Evolutionary conservation across 768 basidiomycete genomes (phyloP), one percentile per base, ranked within the genome.

Genomic region (Cyclocybe aegerita): DNA sequence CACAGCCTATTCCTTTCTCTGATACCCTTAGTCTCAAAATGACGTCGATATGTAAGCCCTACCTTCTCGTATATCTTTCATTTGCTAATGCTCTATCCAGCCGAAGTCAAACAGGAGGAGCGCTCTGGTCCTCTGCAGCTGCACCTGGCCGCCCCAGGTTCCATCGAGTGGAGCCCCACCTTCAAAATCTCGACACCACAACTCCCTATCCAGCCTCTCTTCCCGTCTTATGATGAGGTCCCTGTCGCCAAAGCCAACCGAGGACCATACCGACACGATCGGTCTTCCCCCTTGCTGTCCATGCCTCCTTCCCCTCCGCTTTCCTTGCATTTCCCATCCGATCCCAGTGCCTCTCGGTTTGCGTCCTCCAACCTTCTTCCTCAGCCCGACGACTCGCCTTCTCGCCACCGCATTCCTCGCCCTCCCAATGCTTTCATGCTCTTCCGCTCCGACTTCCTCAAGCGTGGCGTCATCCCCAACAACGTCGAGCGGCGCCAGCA

Each of bases 401-500:
- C 51, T 58, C 32, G 44, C 55, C 9, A 15, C 46, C 52, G 43
- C 50, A 79, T 90, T 46, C 81, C 83, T 30, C 83, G 90, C 31
- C 90, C 91, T 3, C 78, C 87, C 39, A 93, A 93, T 61, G 87
- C 90, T 2, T 93, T 93, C 72, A 90, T 93, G 68, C 72, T 92
- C 52, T 93, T 81, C 64, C 83, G 91, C 36, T 89, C 84, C 14
- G 79, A 78, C 60, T 77, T 86, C 39, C 78, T 75, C 39, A 77
- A 77, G 53, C 68, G 74, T 2, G 70, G 75, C 34, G 64, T 75
- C 30, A 80, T 80, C 44, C 76, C 75, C 1, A 40, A 69, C 29
- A 66, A 65, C 35, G 71, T 80, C 44, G 86, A 88, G 68, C 76
- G 72, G 52, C 82, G 86, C 43, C 90, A 93, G 63, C 83, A 88